Evolutionary conservation across 2,329 filamentous ascomycete species (phyloP).

Genomic region (Calonectria leucothoes): DNA sequence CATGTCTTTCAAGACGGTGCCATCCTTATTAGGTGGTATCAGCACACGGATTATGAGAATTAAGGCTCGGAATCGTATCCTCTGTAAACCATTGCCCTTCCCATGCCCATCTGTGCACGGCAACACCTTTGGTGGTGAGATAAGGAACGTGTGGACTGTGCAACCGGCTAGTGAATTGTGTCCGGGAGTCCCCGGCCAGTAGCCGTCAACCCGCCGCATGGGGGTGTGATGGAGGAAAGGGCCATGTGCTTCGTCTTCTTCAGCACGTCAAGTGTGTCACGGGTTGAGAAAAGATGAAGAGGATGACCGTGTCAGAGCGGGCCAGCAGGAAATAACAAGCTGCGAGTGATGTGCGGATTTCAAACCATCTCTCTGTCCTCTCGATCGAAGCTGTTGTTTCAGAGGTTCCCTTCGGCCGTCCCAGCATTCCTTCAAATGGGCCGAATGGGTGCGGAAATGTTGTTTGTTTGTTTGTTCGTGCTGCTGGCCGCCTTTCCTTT

Average conservation of each 20-base stretch:
- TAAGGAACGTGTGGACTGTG: constrained; percentile 2
- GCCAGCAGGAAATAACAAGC: not conserved
- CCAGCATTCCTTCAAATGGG: not conserved
- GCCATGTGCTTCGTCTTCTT: not conserved
- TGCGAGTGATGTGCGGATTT: not conserved
- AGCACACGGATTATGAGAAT: not conserved
- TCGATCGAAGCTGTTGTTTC: not conserved
- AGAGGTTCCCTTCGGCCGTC: too few species aligned
- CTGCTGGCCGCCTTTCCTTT: not conserved
- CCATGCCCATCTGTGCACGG: not conserved
- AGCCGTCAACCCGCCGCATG: not conserved
- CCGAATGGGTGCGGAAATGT: not conserved
- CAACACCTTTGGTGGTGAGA: not conserved
- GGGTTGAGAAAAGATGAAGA: not conserved
- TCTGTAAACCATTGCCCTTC: not conserved
- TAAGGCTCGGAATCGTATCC: not conserved
- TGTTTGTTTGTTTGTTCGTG: too few species aligned
- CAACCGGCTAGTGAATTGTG: not conserved
- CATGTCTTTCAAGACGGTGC: not conserved
- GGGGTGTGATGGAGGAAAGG: not conserved
- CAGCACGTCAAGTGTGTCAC: not conserved
- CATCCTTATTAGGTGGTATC: not conserved
- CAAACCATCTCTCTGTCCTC: too few species aligned
- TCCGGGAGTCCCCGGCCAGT: not conserved
- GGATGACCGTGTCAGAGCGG: not conserved